Conservation (phyloP, 306 rosid species). For the Alnus glutinosa region DNA sequence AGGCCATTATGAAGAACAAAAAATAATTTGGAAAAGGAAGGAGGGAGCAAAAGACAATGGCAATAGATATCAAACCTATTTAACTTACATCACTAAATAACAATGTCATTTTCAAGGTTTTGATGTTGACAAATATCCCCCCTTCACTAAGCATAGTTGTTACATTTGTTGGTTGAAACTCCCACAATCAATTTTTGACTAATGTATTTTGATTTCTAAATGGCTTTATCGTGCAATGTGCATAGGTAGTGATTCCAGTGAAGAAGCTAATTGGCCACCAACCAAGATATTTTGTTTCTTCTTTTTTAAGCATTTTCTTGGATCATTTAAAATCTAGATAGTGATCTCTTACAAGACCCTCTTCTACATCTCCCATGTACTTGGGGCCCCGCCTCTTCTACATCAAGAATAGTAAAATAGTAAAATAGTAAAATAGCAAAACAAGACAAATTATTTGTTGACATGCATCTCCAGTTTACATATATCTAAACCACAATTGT, state of each 20-base stretch:
- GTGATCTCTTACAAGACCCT: background rate
- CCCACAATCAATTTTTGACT: background rate
- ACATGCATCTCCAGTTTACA: background rate
- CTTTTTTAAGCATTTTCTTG: background rate
- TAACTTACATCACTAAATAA: background rate
- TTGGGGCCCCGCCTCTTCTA: background rate
- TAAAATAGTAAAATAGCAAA: background rate
- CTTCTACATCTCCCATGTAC: background rate
- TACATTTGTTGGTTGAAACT: constrained; percentile 4
- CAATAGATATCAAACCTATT: constrained; percentile 14
- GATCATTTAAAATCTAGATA: background rate
- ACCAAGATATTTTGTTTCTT: background rate
- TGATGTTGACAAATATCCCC: constrained; percentile 21
- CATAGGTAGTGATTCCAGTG: background rate
- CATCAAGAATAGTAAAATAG: background rate
- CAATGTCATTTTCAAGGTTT: background rate
- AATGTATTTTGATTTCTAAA: background rate
- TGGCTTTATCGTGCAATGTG: constrained; percentile 8
- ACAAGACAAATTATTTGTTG: too few relatives aligned
- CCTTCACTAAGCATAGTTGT: background rate
- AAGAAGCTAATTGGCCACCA: background rate
- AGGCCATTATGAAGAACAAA: constrained; percentile 1
- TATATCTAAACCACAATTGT: background rate
- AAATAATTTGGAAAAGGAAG: background rate
- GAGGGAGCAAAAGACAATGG: background rate